Percentiles rank a stretch among this genome's conserved stretches.
These are phyloP conservation scores for Boletus speciosus DNA, from an alignment of 768 basidiomycete genomes.

Conservation along the genomic window DNA sequence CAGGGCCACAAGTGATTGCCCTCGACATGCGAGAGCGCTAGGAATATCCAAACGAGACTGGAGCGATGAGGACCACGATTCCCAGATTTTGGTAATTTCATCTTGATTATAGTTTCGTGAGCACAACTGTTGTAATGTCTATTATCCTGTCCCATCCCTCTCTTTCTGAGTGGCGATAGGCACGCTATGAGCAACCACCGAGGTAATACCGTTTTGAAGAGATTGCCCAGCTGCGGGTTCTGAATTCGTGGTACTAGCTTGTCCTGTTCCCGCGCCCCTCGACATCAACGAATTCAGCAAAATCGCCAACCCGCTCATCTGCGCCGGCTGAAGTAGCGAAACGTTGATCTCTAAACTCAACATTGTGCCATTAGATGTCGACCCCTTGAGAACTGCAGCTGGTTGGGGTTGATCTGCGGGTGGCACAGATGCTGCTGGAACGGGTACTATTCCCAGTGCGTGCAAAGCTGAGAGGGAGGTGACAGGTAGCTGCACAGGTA, in stretches of 20 bases:
- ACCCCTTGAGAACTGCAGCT: constrained; percentile 72
- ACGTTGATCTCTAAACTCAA: constrained; percentile 78
- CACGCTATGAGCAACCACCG: constrained; percentile 3
- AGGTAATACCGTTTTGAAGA: constrained; percentile 13
- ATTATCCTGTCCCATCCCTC: constrained; percentile 21
- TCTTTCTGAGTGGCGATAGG: constrained; percentile 17
- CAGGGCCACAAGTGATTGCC: background rate
- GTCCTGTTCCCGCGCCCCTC: constrained; percentile 32
- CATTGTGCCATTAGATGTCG: constrained; percentile 67
- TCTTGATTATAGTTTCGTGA: constrained; percentile 7
- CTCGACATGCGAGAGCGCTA: background rate
- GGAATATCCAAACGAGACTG: background rate
- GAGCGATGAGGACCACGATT: background rate
- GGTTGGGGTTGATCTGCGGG: constrained; percentile 59
- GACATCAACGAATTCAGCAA: constrained; percentile 70
- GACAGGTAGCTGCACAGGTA: constrained; percentile 71
- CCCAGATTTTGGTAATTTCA: background rate
- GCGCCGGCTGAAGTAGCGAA: constrained; percentile 64
- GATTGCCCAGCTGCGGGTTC: constrained; percentile 13
- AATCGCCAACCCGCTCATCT: constrained; percentile 72
- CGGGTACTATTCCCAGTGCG: constrained; percentile 69
- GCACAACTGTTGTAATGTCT: constrained; percentile 12
- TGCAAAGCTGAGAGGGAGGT: constrained; percentile 55
- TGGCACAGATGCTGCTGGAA: constrained; percentile 53
- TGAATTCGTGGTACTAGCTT: constrained; percentile 11